Base-by-base conservation (phyloP, 2,329 filamentous ascomycete species). In the Talaromyces sp. region DNA sequence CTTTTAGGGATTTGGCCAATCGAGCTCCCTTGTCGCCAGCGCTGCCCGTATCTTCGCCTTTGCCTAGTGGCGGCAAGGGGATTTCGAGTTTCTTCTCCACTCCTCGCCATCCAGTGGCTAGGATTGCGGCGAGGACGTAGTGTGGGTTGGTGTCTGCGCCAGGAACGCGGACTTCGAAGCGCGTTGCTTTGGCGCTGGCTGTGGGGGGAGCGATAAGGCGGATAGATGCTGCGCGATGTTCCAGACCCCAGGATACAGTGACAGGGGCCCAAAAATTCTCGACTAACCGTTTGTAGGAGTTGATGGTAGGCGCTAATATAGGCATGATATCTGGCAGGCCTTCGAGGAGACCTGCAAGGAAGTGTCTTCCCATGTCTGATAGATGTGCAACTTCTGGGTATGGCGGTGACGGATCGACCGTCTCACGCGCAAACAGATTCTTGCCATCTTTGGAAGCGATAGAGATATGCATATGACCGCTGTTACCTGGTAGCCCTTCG, bases 241-340 rank as follows among this genome's bases (percentile, higher is more conserved):
- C 95, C 5, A 97, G 81, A 0, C 95, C 95, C 95, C 95, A 99
- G 0, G 92, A 97, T 0, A 98, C 95, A 0, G 94, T 97, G 5
- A 99, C 95, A 0, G 95, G 95, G 0, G 95, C 95, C 95, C 95
- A 99, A 80, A 97, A 98, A 80, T 98, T 98, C 82, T 99, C 95
- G 2, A 99, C 95, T 0, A 99, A 85, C 3, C 95, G 89, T 81
- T 99, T 99, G 84, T 99, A 99, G 68, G 92, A 96, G 84, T 99
- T 99, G 74, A 99, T 87, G 0, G 92, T 99, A 0, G 95, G 95
- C 0, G 94, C 95, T 13, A 99, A 84, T 66, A 98, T 83, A 0
- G 95, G 95, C 95, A 99, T 99, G 70, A 98, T 88, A 74, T 97
- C 92, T 1, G 95, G 92, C 3, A 99, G 85, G 15, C 94, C 95